phyloP scores from a whole-genome alignment of 768 basidiomycete genomes.

The Hypsizygus marmoreus region DNA sequence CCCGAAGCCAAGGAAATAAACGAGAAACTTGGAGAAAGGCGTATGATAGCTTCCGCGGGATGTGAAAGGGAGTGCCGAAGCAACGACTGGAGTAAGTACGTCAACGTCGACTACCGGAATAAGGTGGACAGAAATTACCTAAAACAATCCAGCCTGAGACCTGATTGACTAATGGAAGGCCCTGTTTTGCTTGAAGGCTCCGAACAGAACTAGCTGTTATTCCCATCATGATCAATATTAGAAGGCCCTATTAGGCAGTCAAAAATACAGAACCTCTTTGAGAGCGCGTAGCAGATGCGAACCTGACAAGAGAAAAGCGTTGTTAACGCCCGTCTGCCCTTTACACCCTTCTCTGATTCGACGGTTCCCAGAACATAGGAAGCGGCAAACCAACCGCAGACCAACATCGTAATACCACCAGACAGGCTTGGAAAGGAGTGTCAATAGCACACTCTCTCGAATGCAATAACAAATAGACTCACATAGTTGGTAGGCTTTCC shows the following conservation, averaged over 20 bases:
- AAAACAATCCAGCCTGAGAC: constrained; percentile 65
- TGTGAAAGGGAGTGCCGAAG: constrained; percentile 54
- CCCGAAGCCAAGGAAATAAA: constrained; percentile 70
- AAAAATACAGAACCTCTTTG: neutral
- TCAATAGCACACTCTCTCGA: neutral
- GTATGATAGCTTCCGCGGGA: constrained; percentile 34
- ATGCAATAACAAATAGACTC: constrained; percentile 22
- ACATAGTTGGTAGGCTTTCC: constrained; percentile 67
- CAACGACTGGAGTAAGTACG: constrained; percentile 36
- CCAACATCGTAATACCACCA: constrained; percentile 51
- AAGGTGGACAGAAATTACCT: constrained; percentile 34
- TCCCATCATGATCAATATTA: constrained; percentile 48
- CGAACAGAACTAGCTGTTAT: constrained; percentile 60
- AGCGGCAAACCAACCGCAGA: constrained; percentile 29
- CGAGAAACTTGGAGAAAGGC: constrained; percentile 52
- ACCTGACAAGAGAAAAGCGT: constrained; percentile 24
- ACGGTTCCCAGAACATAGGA: constrained; percentile 6
- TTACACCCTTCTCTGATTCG: constrained; percentile 8
- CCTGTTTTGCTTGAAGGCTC: constrained; percentile 65
- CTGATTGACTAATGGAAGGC: constrained; percentile 65
- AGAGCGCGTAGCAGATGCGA: neutral
- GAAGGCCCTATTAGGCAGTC: constrained; percentile 34
- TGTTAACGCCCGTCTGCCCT: constrained; percentile 8
- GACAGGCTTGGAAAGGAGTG: constrained; percentile 31
- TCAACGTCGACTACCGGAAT: neutral